Percentiles rank a stretch among this genome's conserved stretches.
phyloP scores from a whole-genome alignment of 331 rosid genomes.

The Prunus yedoensis region DNA sequence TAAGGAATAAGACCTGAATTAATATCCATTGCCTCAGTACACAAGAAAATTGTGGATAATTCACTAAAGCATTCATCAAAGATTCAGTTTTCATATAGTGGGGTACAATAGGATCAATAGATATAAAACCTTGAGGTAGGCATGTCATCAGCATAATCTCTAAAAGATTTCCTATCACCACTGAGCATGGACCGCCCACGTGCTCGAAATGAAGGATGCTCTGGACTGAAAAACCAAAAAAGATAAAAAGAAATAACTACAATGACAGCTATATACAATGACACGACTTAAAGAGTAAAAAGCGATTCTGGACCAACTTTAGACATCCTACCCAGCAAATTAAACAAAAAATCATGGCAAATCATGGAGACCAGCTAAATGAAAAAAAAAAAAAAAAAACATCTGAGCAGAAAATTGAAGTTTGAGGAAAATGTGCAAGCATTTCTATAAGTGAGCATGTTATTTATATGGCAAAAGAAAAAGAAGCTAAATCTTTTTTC shows the following conservation, averaged over 20 bases:
- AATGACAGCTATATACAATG: slow-evolving; percentile 16
- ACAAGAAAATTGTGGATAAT: not conserved
- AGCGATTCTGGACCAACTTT: not conserved
- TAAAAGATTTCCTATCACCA: slow-evolving; percentile 78
- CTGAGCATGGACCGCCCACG: slow-evolving; percentile 94
- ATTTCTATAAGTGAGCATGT: not conserved
- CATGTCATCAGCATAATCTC: slow-evolving; percentile 82
- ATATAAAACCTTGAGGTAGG: slow-evolving; percentile 78
- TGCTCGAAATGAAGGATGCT: slow-evolving; percentile 86
- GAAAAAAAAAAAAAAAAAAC: too few relatives aligned
- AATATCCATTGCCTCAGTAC: not conserved
- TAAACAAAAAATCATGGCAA: not conserved
- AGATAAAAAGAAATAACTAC: slow-evolving; percentile 13
- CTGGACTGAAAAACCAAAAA: slow-evolving; percentile 73
- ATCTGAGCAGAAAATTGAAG: not conserved
- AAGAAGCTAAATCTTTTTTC: not conserved
- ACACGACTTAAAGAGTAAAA: slow-evolving; percentile 10
- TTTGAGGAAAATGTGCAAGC: not conserved
- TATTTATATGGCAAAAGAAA: not conserved
- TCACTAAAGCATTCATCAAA: not conserved
- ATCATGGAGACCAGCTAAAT: not conserved
- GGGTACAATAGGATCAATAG: slow-evolving; percentile 24
- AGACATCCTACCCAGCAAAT: not conserved
- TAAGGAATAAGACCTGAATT: not conserved
- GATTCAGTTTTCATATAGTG: not conserved